Evolutionary conservation across 2,329 filamentous ascomycete genomes (phyloP).

Genomic region (Hyphodiscus sp.): DNA sequence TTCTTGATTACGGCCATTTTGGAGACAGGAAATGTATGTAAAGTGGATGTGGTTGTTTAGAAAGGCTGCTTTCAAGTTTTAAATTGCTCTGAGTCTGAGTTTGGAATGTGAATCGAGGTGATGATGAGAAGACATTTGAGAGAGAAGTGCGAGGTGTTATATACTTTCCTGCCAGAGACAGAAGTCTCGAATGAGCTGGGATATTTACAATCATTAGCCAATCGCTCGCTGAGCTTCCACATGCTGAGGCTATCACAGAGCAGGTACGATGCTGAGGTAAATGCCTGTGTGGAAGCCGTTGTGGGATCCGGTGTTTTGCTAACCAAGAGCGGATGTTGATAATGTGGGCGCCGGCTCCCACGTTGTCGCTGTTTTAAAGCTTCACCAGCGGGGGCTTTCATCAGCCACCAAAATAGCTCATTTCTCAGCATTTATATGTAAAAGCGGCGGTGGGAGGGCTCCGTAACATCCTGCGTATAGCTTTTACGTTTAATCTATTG

Average conservation of each 20-base stretch:
- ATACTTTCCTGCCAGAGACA: background rate
- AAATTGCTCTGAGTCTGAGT: background rate
- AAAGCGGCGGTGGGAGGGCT: too few relatives aligned
- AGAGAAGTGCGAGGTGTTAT: background rate
- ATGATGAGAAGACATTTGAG: background rate
- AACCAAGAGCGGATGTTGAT: too few relatives aligned
- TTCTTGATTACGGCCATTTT: constrained; percentile 24
- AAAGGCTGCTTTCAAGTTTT: background rate
- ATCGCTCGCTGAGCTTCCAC: background rate
- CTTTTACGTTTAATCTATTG: too few relatives aligned
- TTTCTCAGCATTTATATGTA: too few relatives aligned
- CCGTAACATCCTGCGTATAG: too few relatives aligned
- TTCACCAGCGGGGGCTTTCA: too few relatives aligned
- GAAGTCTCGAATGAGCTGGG: background rate
- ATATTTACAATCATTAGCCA: background rate
- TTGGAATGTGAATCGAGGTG: background rate
- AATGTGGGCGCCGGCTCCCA: too few relatives aligned
- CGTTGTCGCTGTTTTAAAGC: too few relatives aligned
- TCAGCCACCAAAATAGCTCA: too few relatives aligned
- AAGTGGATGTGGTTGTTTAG: too few relatives aligned
- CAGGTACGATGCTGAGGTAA: background rate
- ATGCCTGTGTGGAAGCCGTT: background rate
- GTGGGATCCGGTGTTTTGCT: background rate
- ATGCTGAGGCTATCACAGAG: background rate
- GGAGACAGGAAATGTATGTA: background rate